Evolutionary conservation across 2,329 filamentous ascomycete species (phyloP), one percentile per base, ranked within the genome.

Genomic region (Penicillium occitanis): DNA sequence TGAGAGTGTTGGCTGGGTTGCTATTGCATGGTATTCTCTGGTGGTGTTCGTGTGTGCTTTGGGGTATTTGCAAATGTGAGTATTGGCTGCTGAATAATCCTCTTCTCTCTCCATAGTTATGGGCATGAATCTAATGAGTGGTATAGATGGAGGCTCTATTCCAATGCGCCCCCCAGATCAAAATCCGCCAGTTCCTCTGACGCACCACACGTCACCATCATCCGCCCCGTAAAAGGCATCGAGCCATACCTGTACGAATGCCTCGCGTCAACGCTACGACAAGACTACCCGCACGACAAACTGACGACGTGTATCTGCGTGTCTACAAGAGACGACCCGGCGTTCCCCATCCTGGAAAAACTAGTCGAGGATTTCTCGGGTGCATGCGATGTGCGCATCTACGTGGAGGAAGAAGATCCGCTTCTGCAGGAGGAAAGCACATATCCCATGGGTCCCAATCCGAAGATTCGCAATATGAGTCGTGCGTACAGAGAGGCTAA

Each of bases 381-480:
- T 13, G 85, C 87, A 71, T 60, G 46, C 46, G 89, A 97, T 78
- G 89, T 88, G 1, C 85, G 84, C 62, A 83, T 98, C 3, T 84
- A 93, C 11, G 83, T 97, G 58, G 94, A 97, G 80, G 87, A 91
- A 60, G 90, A 96, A 67, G 93, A 97, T 75, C 87, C 90, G 0
- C 77, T 87, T 35, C 81, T 96, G 8, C 85, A 87, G 63, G 85
- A 84, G 35, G 72, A 81, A 37, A 77, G 79, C 11, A 84, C 83
- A 63, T 78, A 83, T 57, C 73, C 79, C 65, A 84, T 98, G 65
- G 96, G 96, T 0, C 95, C 95, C 1, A 99, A 99, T 74, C 95
- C 95, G n/a, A 99, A 99, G 82, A 96, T 99, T 71, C 86, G 95
- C 61, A 99, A 99, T 76, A 92, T 98, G 84, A 97, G 93, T 76